Base-by-base conservation (phyloP, 1,139 yeast genomes). In the Yamadazyma kanchanaburiensis region DNA sequence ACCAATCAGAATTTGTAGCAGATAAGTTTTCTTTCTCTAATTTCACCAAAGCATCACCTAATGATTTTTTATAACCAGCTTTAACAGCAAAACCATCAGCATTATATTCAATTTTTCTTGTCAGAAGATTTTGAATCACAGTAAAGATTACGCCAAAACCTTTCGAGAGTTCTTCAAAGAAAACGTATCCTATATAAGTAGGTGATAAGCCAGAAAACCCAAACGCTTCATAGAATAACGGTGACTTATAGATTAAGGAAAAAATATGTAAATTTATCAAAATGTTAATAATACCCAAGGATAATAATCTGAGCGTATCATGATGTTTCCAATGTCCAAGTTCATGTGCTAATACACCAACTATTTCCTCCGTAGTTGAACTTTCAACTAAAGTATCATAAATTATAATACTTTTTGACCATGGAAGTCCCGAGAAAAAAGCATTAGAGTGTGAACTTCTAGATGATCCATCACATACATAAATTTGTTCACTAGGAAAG, bases 321-420 rank as follows among this genome's bases (percentile, higher is more conserved):
- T n/a, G n/a, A n/a, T n/a, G n/a, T n/a, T n/a, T 77, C 95, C 95
- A 86, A 55, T 86, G 95, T 26, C 95, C 95, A 37, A 86, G 77
- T 58, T 86, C 95, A 49, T 86, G 95, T n/a, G 89, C 95, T 43
- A 86, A 62, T 2, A 86, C 91, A 22, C 94, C 94, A 27, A 84
- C 80, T 21, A 84, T 80, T 53, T 86, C 88, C 21, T 69, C 68
- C 15, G 74, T 69, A 19, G 83, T 59, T 21, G 84, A 74, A 33
- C 78, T 75, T 34, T 80, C 74, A 37, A 86, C 74, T 55, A 86
- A 66, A 6, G 95, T 86, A 48, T 86, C 95, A 50, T 65, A 86
- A 26, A 86, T 66, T 21, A 86, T 94, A 56, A 86, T 86, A 51
- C 83, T 84, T 59, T 86, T 86, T 27, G 83, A 74, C 85, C 94